Conservation (phyloP, 495 filamentous ascomycete species). For the Letharia columbiana region DNA sequence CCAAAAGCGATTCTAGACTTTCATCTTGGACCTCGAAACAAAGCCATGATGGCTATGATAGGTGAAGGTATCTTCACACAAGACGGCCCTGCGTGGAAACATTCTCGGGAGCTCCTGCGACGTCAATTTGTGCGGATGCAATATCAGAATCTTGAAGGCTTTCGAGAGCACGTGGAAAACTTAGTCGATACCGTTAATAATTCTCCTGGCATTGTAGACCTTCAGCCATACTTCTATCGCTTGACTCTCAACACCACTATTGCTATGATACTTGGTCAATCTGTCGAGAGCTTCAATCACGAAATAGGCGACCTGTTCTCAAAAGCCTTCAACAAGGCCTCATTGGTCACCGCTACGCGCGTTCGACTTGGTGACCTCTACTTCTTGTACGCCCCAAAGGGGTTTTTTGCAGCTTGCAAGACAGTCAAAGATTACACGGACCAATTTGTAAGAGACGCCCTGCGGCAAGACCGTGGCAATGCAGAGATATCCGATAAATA, state of each 20-base stretch:
- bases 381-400: slow-evolving; percentile 38
- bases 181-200: too few species aligned
- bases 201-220: slow-evolving; percentile 30
- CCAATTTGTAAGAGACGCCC: slow-evolving; percentile 32
- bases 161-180: slow-evolving; percentile 38
- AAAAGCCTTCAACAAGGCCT: slow-evolving; percentile 28
- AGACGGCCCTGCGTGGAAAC: slow-evolving; percentile 44
- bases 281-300: slow-evolving; percentile 20
- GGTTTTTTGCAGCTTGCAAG: slow-evolving; percentile 35
- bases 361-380: slow-evolving; percentile 46
- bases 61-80: slow-evolving; percentile 49
- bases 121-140: slow-evolving; percentile 34
- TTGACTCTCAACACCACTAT: slow-evolving; percentile 43
- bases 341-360: slow-evolving; percentile 30
- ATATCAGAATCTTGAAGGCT: slow-evolving; percentile 36
- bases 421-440: slow-evolving; percentile 38
- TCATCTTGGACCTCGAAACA: too few species aligned
- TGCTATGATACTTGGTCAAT: slow-evolving; percentile 39
- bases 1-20: too few species aligned
- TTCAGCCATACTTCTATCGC: slow-evolving; percentile 41
- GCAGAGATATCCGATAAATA: slow-evolving; percentile 28
- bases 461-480: slow-evolving; percentile 28
- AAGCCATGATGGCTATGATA: too few species aligned
- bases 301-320: slow-evolving; percentile 21
- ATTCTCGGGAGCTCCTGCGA: slow-evolving; percentile 41